Base-by-base conservation (phyloP, 2,329 filamentous ascomycete species). In the Xylaria sp. region DNA sequence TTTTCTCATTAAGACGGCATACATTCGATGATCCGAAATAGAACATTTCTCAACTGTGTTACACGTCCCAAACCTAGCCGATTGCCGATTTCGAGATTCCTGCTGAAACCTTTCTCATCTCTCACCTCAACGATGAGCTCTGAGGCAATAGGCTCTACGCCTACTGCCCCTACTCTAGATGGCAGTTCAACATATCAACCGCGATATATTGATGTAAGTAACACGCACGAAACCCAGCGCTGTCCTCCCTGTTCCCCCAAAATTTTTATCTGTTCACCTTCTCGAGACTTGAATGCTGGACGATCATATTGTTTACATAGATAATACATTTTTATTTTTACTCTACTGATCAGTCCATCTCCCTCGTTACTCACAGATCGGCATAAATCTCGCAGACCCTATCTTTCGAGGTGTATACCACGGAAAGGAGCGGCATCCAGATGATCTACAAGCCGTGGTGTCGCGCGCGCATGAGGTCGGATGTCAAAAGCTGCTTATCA, bases 301-400 rank as follows among this genome's bases (percentile, higher is more conserved):
- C n/a, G 14, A 32, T 34, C 17, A 6, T 24, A 14, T 32, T 36
- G 21, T 32, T 50, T 36, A 9, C 11, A n/a, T 19, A 55, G 21
- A 11, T 12, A 21, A 24, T n/a, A 8, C 42, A 17, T 34, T 11
- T 59, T 50, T 34, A 12, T 42, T 34, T 27, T 64, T 21, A 36
- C 21, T 53, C 53, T 53, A 58, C 58, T 70, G 24, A 65, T 27
- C 50, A 36, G 34, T 8, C 34, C 34, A 6, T 56, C n/a, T 48
- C 53, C 1, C 59, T n/a, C 45, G 5, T 21, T 34, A 27, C 47
- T 60, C 36, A 51, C 78, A 91, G 89, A 91, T 99, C 76, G 96
- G 95, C 66, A 98, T 99, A 85, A 99, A 99, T 80, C 87, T 99
- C 64, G 92, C 94, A 61, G 96, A 99, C 77, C 92, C 93, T 61